Base-by-base conservation (phyloP, 2,329 filamentous ascomycete species). In the Diaporthe aspalathi region DNA sequence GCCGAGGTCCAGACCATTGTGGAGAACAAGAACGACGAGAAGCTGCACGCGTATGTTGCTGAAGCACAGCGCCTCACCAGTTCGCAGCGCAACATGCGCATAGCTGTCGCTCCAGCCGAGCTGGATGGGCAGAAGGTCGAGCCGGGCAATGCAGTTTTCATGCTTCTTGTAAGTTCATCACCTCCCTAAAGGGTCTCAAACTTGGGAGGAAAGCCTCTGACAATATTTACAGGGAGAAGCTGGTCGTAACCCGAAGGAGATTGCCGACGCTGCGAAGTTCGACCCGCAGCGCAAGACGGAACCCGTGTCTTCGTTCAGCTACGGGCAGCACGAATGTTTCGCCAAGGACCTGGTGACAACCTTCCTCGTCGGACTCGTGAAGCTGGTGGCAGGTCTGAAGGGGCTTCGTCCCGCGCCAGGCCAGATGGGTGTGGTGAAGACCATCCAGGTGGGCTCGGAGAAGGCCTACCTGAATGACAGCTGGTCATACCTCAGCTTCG, bases 381-480 rank as follows among this genome's bases (percentile, higher is more conserved):
- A 82, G 75, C 78, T 85, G 4, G 77, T 77, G 0, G 84, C 83
- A 0, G 79, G 81, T 17, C 80, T 86, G 67, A 84, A 84, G 75
- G 75, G 83, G 49, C 79, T 86, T 1, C 83, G 84, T 8, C 82
- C 82, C 0, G 84, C 84, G 0, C 83, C 84, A 1, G 84, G 84
- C 0, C 78, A 79, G 60, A 85, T 85, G 81, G 85, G 84, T 1
- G 69, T 77, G 57, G 80, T 85, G 72, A 85, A 85, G 80, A 83
- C 81, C 1, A 82, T 87, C 74, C 75, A 74, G 0, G 77, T 84
- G 20, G 81, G 78, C 12, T 74, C 77, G 0, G 80, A 84, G 73
- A 82, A 81, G 74, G 80, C 79, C 11, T 86, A 84, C 68, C 79
- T 86, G 24, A 85, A 85, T 70, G 84, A 86, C 56, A 84, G 81